These are phyloP conservation scores for Erythrophleum fordii DNA, from an alignment of 306 rosid species.

Conservation along the genomic window DNA sequence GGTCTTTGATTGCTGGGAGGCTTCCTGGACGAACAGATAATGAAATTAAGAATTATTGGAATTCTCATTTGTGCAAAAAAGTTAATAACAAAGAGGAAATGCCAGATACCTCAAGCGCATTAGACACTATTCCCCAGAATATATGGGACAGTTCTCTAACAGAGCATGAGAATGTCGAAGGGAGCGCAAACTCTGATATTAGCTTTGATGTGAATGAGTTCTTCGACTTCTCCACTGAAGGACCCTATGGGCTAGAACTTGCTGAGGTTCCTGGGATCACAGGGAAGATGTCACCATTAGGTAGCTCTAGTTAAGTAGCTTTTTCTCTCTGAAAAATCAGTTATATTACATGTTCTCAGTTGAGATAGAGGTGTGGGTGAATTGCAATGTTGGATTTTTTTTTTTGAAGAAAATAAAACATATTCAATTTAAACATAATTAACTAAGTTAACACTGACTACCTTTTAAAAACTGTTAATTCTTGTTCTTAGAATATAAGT, in stretches of 20 bases:
- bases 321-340: background rate
- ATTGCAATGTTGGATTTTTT: background rate
- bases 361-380: too few species aligned
- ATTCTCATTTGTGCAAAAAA: conserved; percentile 71
- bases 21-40: conserved; percentile 59
- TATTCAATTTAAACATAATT: background rate
- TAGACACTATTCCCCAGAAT: conserved; percentile 25
- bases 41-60: conserved; percentile 57
- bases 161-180: conserved; percentile 17
- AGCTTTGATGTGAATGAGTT: conserved; percentile 53
- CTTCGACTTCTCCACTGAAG: conserved; percentile 46
- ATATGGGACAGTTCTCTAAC: conserved; percentile 4
- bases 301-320: background rate
- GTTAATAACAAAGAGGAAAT: conserved; percentile 33
- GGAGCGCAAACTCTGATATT: conserved; percentile 8
- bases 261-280: conserved; percentile 25
- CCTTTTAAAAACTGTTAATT: background rate
- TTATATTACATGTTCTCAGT: background rate
- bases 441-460: background rate
- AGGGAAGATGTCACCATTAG: conserved; percentile 1
- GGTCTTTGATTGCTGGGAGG: conserved; percentile 55
- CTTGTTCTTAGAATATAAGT: background rate
- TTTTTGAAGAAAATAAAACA: background rate
- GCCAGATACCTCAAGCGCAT: conserved; percentile 12
- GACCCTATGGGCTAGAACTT: conserved; percentile 42